Evolutionary conservation across 2,329 filamentous ascomycete species (phyloP), one percentile per base, ranked within the genome.

Genomic region (Whalleya microplaca): DNA sequence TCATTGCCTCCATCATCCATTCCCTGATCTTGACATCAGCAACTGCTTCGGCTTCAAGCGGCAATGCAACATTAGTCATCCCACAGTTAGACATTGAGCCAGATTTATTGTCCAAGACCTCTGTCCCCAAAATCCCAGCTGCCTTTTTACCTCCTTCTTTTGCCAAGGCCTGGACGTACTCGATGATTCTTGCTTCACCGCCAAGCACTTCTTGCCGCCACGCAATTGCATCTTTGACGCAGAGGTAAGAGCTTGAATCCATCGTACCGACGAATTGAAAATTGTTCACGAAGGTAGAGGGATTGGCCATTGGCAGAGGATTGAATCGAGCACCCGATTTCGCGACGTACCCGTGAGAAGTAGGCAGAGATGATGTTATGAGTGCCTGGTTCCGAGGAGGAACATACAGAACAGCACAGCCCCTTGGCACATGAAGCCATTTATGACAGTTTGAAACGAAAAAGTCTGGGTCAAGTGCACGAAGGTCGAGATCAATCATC

Each of bases 381-480:
- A 96, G 73, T 47, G 79, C 76, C 71, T 97, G 94, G 72, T 96
- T 92, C 20, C 88, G 82, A 18, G 79, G 57, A 0, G 92, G 90
- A 1, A 95, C 90, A 73, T 96, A 89, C 62, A 97, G 84, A 3
- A 95, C 78, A 2, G 92, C 92, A 69, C 89, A 92, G 16, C 88
- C 89, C 29, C 93, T 86, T 0, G 93, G 94, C 0, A 85, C 84
- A 68, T 85, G 87, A 7, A 97, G 84, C 94, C 94, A 98, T 78
- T 96, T 96, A 77, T 96, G 91, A 65, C 87, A 91, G 72, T 97
- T 97, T 53, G 82, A 88, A 14, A 94, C 83, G 68, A 96, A 91
- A 75, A 96, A 97, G 72, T 97, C 93, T 0, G 92, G 87, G 60
- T 92, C 84, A 2, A 92, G 75, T 3, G 75, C 72, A 0, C 70